A percentile compares a stretch with the other conserved stretches of the same genome.
Evolutionary conservation across 2,329 filamentous ascomycete species (phyloP).

Genomic region (Aureobasidium sp.): DNA sequence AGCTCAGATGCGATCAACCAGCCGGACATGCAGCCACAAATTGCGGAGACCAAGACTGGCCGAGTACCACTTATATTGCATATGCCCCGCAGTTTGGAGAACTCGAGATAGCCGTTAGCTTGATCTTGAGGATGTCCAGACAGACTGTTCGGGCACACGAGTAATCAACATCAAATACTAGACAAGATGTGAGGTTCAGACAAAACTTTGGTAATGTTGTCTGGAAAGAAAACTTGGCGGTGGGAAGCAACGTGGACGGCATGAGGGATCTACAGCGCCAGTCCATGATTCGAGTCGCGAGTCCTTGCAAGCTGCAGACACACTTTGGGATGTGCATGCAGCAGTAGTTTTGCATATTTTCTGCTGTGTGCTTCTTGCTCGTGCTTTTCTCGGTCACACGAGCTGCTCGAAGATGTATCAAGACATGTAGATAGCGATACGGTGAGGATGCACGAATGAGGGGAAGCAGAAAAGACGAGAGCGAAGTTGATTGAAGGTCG

Average conservation of each 20-base stretch:
- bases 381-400: conserved; percentile 5
- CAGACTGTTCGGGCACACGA: neutral
- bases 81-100: neutral
- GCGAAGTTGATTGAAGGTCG: neutral
- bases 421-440: neutral
- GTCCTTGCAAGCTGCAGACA: neutral
- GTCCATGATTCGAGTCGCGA: neutral
- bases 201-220: neutral
- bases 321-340: neutral
- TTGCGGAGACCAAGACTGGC: conserved; percentile 1
- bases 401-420: neutral
- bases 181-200: neutral
- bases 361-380: neutral
- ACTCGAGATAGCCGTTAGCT: neutral
- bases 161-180: neutral
- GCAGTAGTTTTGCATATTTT: neutral
- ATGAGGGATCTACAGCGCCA: conserved; percentile 10
- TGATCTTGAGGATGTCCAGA: neutral
- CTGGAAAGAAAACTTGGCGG: neutral
- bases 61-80: neutral
- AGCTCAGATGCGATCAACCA: neutral
- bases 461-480: neutral
- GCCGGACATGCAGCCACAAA: neutral
- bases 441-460: neutral
- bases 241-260: neutral